Conservation (phyloP, 345 rosid genomes). For the Eucalyptus curtisii region DNA sequence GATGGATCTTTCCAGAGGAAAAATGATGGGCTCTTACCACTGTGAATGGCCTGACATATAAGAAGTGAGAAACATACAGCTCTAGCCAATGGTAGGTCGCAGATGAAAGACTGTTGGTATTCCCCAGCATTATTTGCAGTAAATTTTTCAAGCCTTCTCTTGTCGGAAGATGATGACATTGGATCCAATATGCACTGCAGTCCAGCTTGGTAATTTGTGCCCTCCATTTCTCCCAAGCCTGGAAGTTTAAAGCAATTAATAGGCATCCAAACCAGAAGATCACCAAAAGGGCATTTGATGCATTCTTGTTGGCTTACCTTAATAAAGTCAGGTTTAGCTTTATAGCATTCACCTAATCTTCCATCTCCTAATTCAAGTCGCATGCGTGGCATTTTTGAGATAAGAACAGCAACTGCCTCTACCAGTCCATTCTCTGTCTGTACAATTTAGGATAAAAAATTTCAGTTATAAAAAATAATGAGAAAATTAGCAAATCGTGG, state of each 20-base stretch:
- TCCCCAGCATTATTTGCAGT: slow-evolving; percentile 89
- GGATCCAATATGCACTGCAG: slow-evolving; percentile 80
- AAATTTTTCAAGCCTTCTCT: slow-evolving; percentile 82
- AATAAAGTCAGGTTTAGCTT: slow-evolving; percentile 82
- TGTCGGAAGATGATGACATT: slow-evolving; percentile 72
- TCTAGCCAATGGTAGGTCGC: slow-evolving; percentile 78
- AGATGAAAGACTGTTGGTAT: slow-evolving; percentile 30
- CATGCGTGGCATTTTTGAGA: slow-evolving; percentile 92
- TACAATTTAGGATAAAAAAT: background rate
- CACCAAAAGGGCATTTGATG: background rate
- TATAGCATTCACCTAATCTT: slow-evolving; percentile 73
- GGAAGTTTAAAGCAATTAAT: background rate
- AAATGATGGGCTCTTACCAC: slow-evolving; percentile 25
- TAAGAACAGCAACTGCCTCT: slow-evolving; percentile 87
- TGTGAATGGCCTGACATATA: slow-evolving; percentile 82
- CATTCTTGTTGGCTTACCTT: slow-evolving; percentile 35
- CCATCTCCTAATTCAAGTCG: slow-evolving; percentile 54
- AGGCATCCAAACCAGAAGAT: background rate
- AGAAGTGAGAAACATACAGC: slow-evolving; percentile 66
- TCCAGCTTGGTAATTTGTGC: slow-evolving; percentile 73
- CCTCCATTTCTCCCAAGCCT: slow-evolving; percentile 99
- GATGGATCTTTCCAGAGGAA: background rate
- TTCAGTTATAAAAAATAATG: background rate
- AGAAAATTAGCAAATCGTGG: background rate
- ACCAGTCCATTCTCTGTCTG: slow-evolving; percentile 96